A percentile compares a stretch with the other conserved stretches of the same genome.
Evolutionary conservation across 2,329 filamentous ascomycete genomes (phyloP).

Genomic region (Cadophora sp.): DNA sequence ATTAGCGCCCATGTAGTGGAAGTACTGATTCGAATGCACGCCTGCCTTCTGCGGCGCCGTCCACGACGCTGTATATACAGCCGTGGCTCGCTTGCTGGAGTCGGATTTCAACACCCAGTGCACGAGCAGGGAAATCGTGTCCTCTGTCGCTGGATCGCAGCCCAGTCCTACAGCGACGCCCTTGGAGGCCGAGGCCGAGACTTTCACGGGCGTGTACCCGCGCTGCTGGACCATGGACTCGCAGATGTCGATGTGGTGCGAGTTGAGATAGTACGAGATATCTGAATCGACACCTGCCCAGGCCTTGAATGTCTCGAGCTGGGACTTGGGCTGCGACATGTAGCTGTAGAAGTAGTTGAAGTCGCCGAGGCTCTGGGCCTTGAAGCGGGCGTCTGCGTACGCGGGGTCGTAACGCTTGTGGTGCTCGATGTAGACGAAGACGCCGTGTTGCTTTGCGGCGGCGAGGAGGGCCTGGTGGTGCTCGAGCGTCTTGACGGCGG

Average conservation of each 20-base stretch:
- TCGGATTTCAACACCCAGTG: slow-evolving; percentile 82
- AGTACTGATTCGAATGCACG: slow-evolving; percentile 97
- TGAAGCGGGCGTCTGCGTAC: slow-evolving; percentile 85
- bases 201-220: slow-evolving; percentile 78
- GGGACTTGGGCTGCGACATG: slow-evolving; percentile 46
- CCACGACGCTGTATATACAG: slow-evolving; percentile 93
- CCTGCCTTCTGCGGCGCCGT: slow-evolving; percentile 91
- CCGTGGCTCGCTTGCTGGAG: slow-evolving; percentile 76
- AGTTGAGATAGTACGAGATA: slow-evolving; percentile 96
- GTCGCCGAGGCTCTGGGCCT: slow-evolving; percentile 79
- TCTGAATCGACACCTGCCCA: slow-evolving; percentile 84
- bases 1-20: slow-evolving; percentile 86
- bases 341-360: slow-evolving; percentile 99
- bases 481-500: slow-evolving; percentile 82
- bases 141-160: slow-evolving; percentile 82
- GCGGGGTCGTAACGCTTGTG: slow-evolving; percentile 96
- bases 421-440: slow-evolving; percentile 94
- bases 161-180: slow-evolving; percentile 81
- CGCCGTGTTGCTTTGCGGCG: slow-evolving; percentile 74
- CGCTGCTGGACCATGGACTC: slow-evolving; percentile 83
- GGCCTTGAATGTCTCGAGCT: slow-evolving; percentile 45
- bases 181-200: slow-evolving; percentile 78
- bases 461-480: slow-evolving; percentile 81
- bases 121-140: slow-evolving; percentile 90
- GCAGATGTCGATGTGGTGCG: slow-evolving; percentile 90